Evolutionary conservation across 2,329 filamentous ascomycete genomes (phyloP).

Genomic region (Xylogone sp.): DNA sequence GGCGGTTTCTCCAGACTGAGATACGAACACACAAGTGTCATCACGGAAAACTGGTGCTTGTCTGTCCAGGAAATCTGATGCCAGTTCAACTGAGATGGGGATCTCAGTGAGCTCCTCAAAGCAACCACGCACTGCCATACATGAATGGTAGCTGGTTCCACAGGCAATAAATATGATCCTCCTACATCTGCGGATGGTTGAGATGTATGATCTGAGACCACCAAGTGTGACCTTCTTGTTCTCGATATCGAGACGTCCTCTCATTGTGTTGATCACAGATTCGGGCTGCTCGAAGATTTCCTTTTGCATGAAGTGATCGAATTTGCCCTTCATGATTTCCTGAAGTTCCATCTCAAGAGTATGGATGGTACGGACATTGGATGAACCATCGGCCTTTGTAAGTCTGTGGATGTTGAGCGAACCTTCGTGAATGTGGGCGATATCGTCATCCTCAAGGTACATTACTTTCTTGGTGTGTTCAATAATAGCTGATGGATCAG

Average conservation of each 20-base stretch:
- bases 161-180: conserved; percentile 99
- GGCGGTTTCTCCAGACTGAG: conserved; percentile 96
- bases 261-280: conserved; percentile 99
- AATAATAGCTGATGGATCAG: conserved; percentile 95
- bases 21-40: conserved; percentile 98
- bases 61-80: conserved; percentile 96
- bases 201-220: conserved; percentile 93
- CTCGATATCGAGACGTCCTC: conserved; percentile 88
- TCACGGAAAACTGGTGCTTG: conserved; percentile 98
- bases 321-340: conserved; percentile 99
- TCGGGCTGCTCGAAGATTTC: conserved; percentile 99
- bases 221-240: conserved; percentile 96
- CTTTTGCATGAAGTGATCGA: conserved; percentile 99
- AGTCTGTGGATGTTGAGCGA: conserved; percentile 98
- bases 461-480: conserved; percentile 99
- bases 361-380: conserved; percentile 96
- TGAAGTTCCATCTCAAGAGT: conserved; percentile 98
- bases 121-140: conserved; percentile 97
- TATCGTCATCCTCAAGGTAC: conserved; percentile 99
- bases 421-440: conserved; percentile 98
- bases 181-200: conserved; percentile 92
- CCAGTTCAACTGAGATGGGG: conserved; percentile 92
- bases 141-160: conserved; percentile 97
- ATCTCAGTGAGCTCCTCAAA: conserved; percentile 99
- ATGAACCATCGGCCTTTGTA: conserved; percentile 93